phyloP scores from a whole-genome alignment of 129 eudicot genomes.

The Apium graveolens region DNA sequence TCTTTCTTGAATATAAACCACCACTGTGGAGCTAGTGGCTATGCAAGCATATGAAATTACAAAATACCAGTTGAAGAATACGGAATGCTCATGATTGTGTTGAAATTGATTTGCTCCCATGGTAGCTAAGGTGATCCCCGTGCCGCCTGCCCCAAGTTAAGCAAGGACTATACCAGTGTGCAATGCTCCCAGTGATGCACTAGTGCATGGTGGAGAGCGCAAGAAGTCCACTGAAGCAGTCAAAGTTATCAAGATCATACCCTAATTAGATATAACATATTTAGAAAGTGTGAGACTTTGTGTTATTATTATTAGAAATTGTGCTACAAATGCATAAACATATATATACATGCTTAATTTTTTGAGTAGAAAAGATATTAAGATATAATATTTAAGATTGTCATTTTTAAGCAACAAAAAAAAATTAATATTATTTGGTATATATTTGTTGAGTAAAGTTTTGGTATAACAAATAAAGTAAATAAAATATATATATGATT shows the following conservation, averaged over 20 bases:
- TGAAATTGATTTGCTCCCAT: constrained; percentile 46
- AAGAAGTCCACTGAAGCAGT: constrained; percentile 11
- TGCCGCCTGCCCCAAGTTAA: constrained; percentile 31
- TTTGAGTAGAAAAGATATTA: too few relatives aligned
- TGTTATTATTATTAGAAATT: too few relatives aligned
- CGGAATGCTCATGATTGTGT: constrained; percentile 18
- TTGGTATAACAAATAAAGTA: too few relatives aligned
- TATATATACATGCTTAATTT: too few relatives aligned
- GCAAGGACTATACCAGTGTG: constrained; percentile 25
- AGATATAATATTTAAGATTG: background rate
- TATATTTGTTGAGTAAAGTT: too few relatives aligned
- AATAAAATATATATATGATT: too few relatives aligned
- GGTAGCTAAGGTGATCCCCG: constrained; percentile 32
- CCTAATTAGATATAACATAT: background rate
- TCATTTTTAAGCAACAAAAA: too few relatives aligned
- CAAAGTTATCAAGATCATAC: constrained; percentile 3
- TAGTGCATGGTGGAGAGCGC: constrained; percentile 24
- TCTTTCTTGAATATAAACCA: constrained; percentile 37
- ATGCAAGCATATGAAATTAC: constrained; percentile 18
- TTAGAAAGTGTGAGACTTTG: background rate
- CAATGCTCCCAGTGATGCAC: constrained; percentile 17
- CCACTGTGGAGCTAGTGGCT: constrained; percentile 25
- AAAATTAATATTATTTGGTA: too few relatives aligned
- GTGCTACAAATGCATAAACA: too few relatives aligned
- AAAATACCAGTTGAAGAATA: constrained; percentile 39